Percentiles rank a stretch among this genome's conserved stretches.
These are phyloP conservation scores for Exophiala alcalophila DNA, from an alignment of 2,329 filamentous ascomycete genomes.

Conservation along the genomic window DNA sequence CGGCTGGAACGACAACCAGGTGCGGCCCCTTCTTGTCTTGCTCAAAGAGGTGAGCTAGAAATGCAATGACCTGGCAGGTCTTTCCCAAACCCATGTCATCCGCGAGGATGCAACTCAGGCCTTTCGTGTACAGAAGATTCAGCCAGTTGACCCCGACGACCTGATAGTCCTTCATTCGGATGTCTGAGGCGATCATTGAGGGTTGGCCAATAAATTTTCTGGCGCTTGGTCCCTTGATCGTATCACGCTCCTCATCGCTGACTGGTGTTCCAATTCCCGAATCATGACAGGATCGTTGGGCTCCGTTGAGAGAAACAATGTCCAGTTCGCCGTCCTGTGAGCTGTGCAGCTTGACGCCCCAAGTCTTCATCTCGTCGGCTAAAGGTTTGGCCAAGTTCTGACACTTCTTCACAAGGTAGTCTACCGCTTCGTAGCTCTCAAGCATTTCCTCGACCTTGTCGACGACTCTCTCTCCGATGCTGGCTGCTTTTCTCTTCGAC, in stretches of 20 bases:
- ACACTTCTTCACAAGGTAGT: conserved; percentile 74
- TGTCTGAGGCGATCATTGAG: conserved; percentile 67
- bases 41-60: conserved; percentile 79
- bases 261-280: conserved; percentile 66
- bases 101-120: conserved; percentile 84
- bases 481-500: conserved; percentile 49
- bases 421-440: conserved; percentile 76
- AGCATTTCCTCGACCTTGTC: conserved; percentile 70
- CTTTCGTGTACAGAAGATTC: conserved; percentile 72
- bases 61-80: conserved; percentile 92
- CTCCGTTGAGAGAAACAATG: conserved; percentile 53
- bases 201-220: conserved; percentile 63
- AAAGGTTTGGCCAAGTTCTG: conserved; percentile 68
- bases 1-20: conserved; percentile 85
- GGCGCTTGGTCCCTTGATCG: conserved; percentile 33
- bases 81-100: conserved; percentile 97
- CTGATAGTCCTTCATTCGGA: conserved; percentile 88
- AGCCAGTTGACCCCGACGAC: conserved; percentile 95
- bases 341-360: conserved; percentile 66
- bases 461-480: conserved; percentile 65
- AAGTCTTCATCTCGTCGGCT: conserved; percentile 61
- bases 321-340: conserved; percentile 59
- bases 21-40: conserved; percentile 67
- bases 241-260: conserved; percentile 48
- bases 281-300: conserved; percentile 51